These are phyloP conservation scores for Helianthus annuus DNA, from an alignment of 129 eudicot species.

Conservation along the genomic window DNA sequence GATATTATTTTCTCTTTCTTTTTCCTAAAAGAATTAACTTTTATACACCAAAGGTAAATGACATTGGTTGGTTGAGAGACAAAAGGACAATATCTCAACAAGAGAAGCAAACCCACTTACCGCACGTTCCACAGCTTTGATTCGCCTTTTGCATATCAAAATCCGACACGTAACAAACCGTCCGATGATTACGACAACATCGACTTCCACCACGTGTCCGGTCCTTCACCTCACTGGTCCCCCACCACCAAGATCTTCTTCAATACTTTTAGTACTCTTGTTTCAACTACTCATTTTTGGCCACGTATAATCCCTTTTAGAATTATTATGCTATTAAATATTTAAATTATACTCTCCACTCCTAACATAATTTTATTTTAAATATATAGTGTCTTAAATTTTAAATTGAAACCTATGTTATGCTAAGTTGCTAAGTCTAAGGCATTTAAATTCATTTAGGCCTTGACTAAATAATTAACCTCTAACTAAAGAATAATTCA, in stretches of 20 bases:
- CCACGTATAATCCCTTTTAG: slow-evolving; percentile 10
- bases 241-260: slow-evolving; percentile 40
- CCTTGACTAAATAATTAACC: not conserved
- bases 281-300: slow-evolving; percentile 20
- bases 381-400: not conserved
- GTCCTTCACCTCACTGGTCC: slow-evolving; percentile 9
- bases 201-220: slow-evolving; percentile 34
- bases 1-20: not conserved
- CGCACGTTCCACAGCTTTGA: slow-evolving; percentile 23
- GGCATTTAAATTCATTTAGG: not conserved
- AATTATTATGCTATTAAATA: not conserved
- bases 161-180: slow-evolving; percentile 32
- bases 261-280: slow-evolving; percentile 18
- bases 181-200: slow-evolving; percentile 32
- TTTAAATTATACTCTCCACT: not conserved
- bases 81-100: not conserved
- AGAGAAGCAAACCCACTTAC: slow-evolving; percentile 13
- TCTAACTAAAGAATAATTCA: too few species aligned
- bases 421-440: not conserved
- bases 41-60: not conserved
- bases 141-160: slow-evolving; percentile 8
- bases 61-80: slow-evolving; percentile 14
- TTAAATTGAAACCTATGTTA: not conserved
- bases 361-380: not conserved
- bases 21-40: not conserved